Conservation (phyloP, 23 red algal genomes). For the Gracilaria gracilis region DNA sequence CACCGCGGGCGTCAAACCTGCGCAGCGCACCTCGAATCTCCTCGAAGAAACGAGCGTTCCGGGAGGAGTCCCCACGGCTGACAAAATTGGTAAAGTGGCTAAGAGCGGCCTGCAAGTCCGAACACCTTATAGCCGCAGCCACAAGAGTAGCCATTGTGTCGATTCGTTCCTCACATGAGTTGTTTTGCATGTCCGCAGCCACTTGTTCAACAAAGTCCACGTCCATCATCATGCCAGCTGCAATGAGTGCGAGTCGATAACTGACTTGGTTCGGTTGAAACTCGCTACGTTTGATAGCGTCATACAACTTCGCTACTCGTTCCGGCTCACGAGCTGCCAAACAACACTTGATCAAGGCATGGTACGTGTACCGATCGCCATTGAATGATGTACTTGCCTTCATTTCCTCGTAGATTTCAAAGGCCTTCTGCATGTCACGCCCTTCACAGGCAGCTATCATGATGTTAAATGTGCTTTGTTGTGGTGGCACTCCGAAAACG, state of each 20-base stretch:
- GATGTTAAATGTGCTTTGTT: constrained; percentile 50
- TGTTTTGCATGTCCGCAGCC: constrained; percentile 2
- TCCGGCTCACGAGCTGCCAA: neutral
- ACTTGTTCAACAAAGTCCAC: constrained; percentile 25
- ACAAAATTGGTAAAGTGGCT: constrained; percentile 17
- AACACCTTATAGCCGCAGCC: constrained; percentile 36
- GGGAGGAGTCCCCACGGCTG: neutral
- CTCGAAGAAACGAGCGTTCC: constrained; percentile 29
- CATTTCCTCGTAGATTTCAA: constrained; percentile 54
- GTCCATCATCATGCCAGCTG: constrained; percentile 48
- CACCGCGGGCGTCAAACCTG: neutral
- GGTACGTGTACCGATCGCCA: constrained; percentile 48
- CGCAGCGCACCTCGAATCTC: constrained; percentile 5
- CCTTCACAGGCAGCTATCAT: constrained; percentile 47
- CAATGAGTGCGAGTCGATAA: constrained; percentile 12
- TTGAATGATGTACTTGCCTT: constrained; percentile 17
- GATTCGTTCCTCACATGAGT: neutral
- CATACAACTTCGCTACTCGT: constrained; percentile 21
- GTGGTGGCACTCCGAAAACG: constrained; percentile 22
- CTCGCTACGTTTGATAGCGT: neutral
- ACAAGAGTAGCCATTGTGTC: constrained; percentile 25
- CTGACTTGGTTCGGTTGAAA: constrained; percentile 54
- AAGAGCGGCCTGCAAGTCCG: constrained; percentile 44
- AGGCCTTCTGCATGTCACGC: neutral
- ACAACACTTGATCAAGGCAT: constrained; percentile 37